These are phyloP conservation scores for Aspergillus cristatus DNA, from an alignment of 495 filamentous ascomycete genomes.

Conservation along the genomic window DNA sequence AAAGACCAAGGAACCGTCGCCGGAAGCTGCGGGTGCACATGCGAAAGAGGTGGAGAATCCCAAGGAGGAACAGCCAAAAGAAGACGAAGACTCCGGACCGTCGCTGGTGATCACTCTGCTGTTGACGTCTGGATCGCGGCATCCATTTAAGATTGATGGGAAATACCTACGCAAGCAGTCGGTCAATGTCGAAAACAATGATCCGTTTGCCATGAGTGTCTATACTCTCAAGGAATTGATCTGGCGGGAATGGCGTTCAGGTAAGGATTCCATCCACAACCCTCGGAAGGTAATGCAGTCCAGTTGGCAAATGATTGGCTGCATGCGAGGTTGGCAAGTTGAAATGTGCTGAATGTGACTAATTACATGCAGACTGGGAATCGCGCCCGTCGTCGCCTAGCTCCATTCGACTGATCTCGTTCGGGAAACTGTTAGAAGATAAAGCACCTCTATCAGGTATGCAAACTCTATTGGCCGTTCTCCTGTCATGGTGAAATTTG, in stretches of 20 bases:
- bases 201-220: slow-evolving; percentile 80
- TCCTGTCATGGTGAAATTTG: background rate
- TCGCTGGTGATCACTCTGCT: slow-evolving; percentile 60
- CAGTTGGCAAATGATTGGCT: background rate
- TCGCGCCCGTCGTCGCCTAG: slow-evolving; percentile 70
- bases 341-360: background rate
- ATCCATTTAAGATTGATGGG: slow-evolving; percentile 80
- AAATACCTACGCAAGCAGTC: slow-evolving; percentile 74
- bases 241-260: slow-evolving; percentile 76
- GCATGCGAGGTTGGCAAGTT: too few relatives aligned
- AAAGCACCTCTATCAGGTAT: slow-evolving; percentile 69
- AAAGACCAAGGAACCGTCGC: slow-evolving; percentile 22
- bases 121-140: slow-evolving; percentile 69
- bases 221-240: slow-evolving; percentile 91
- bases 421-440: slow-evolving; percentile 81
- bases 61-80: slow-evolving; percentile 32
- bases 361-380: slow-evolving; percentile 64
- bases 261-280: too few relatives aligned
- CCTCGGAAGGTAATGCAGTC: too few relatives aligned
- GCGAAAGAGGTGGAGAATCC: slow-evolving; percentile 19
- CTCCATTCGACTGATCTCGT: slow-evolving; percentile 79
- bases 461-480: slow-evolving; percentile 2
- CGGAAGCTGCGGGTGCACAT: slow-evolving; percentile 15
- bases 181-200: slow-evolving; percentile 62
- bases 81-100: slow-evolving; percentile 36